A percentile compares a stretch with the other conserved stretches of the same genome.
Conservation (phyloP, 768 basidiomycete species). For the Pleurotus pulmonarius region DNA sequence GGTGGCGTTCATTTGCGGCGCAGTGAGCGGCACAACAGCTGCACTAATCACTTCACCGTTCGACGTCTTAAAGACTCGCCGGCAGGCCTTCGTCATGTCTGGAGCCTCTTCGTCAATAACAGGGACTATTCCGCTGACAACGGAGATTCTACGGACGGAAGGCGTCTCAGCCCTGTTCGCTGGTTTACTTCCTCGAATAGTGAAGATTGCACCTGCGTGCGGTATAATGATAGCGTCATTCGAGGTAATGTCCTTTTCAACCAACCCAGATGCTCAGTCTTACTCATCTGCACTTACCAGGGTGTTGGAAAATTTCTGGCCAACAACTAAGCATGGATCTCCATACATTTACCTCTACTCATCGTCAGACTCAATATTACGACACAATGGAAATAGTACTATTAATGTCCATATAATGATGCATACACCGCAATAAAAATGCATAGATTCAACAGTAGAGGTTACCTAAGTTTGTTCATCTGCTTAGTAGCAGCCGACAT, state of each 20-base stretch:
- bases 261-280: conserved; percentile 8
- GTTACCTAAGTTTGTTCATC: conserved; percentile 70
- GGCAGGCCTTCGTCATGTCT: conserved; percentile 80
- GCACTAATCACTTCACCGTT: conserved; percentile 92
- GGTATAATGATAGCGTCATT: conserved; percentile 98
- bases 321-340: conserved; percentile 26
- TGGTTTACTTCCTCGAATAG: conserved; percentile 83
- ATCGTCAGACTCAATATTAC: neutral
- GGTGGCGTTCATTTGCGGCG: conserved; percentile 87
- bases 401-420: conserved; percentile 11
- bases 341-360: conserved; percentile 15
- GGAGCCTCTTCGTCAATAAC: conserved; percentile 36
- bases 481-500: conserved; percentile 78
- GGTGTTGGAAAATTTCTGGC: conserved; percentile 56
- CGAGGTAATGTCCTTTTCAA: conserved; percentile 48
- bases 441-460: conserved; percentile 10
- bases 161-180: conserved; percentile 77
- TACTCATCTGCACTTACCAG: conserved; percentile 25
- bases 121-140: conserved; percentile 59
- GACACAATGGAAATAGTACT: neutral
- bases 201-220: conserved; percentile 96
- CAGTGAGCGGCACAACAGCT: conserved; percentile 80
- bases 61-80: conserved; percentile 93
- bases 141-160: conserved; percentile 73
- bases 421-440: conserved; percentile 9